These are phyloP conservation scores for Eimeria necatrix DNA, from an alignment of 169 alveolate species.

Conservation along the genomic window DNA sequence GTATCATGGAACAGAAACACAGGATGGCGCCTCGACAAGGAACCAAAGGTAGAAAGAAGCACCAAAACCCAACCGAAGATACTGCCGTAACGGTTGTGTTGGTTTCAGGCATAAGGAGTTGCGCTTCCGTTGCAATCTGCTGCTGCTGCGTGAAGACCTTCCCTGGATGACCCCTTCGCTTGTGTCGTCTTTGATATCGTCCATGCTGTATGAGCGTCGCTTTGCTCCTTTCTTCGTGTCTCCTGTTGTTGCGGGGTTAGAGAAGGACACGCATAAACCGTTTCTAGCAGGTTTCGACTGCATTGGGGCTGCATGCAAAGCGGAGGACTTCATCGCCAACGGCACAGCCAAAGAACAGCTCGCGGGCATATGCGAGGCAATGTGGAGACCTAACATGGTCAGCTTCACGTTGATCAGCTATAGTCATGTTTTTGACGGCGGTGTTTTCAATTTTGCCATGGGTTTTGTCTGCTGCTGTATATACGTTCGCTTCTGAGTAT, in stretches of 20 bases:
- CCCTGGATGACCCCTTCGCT: slow-evolving; percentile 51
- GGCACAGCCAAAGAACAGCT: slow-evolving; percentile 98
- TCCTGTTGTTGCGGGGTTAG: slow-evolving; percentile 82
- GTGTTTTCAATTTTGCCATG: too few species aligned
- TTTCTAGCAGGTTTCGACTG: slow-evolving; percentile 82
- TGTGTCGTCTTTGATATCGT: slow-evolving; percentile 34
- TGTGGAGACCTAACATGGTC: slow-evolving; percentile 89
- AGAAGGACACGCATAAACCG: slow-evolving; percentile 65
- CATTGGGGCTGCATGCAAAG: slow-evolving; percentile 84
- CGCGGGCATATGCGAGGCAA: slow-evolving; percentile 97
- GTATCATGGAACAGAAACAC: too few species aligned
- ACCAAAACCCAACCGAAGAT: too few species aligned
- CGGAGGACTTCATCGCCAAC: slow-evolving; percentile 93
- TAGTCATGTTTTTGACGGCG: too few species aligned
- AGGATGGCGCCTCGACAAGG: too few species aligned
- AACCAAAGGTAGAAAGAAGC: too few species aligned
- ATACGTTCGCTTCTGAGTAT: background rate
- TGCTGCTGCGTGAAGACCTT: slow-evolving; percentile 82
- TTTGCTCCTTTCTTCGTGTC: slow-evolving; percentile 85
- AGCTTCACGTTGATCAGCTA: too few species aligned
- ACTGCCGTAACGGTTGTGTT: background rate
- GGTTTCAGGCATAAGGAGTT: slow-evolving; percentile 76
- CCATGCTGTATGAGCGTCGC: slow-evolving; percentile 82
- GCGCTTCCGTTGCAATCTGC: slow-evolving; percentile 82
- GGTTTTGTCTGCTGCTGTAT: background rate